These are phyloP conservation scores for Prunella vulgaris DNA, from an alignment of 257 asterid species.

Conservation along the genomic window DNA sequence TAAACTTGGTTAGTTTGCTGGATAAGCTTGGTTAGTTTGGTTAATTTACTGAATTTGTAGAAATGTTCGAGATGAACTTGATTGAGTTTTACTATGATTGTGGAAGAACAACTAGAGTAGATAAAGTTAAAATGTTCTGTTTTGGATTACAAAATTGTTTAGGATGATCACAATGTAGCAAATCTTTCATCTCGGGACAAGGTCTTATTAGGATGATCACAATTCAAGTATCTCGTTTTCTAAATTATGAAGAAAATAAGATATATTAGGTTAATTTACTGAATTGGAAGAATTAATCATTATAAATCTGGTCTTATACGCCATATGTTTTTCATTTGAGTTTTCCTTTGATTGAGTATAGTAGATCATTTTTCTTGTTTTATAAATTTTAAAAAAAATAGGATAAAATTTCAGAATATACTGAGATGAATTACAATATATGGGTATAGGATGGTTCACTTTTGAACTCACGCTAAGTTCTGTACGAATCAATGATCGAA, in stretches of 20 bases:
- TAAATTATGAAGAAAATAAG: neutral
- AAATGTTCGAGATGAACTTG: neutral
- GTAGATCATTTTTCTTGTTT: neutral
- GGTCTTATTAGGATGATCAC: no score
- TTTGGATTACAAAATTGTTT: neutral
- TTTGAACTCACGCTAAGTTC: slow-evolving; percentile 49
- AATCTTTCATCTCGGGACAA: no score
- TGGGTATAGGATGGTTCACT: slow-evolving; percentile 57
- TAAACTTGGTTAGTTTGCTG: no score
- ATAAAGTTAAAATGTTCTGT: neutral
- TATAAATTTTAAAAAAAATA: neutral
- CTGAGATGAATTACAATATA: neutral
- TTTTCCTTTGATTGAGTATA: neutral
- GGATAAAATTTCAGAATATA: slow-evolving; percentile 12
- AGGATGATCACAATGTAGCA: neutral
- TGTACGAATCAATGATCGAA: slow-evolving; percentile 52
- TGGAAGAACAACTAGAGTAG: neutral
- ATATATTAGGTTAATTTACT: slow-evolving; percentile 35
- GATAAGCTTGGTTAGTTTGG: neutral
- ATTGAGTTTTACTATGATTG: neutral
- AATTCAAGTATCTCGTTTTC: no score
- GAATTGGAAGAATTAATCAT: neutral
- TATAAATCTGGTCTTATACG: no score
- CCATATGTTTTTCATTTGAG: neutral
- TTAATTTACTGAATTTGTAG: neutral